Base-by-base conservation (phyloP, 2,329 filamentous ascomycete genomes). In the Clathrospora elynae region DNA sequence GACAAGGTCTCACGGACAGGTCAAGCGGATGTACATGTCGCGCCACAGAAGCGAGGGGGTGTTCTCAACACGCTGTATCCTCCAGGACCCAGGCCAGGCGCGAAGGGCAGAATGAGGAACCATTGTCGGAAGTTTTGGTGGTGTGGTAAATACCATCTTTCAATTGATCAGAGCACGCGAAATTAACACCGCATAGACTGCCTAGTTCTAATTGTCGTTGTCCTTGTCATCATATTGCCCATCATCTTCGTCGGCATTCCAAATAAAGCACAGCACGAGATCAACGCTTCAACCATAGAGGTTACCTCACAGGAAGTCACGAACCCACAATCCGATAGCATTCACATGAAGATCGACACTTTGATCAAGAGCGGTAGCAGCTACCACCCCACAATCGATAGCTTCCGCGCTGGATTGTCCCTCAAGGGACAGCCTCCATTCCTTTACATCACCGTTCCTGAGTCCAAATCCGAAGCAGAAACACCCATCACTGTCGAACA, bases 211-310 rank as follows among this genome's bases (percentile, higher is more conserved):
- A 60, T 78, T 42, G 53, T 75, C 47, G 66, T 82, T 30, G 64
- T 78, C 29, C 73, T 82, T 22, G 66, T 86, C 10, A 71, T 83
- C 24, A 76, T 86, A 12, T 73, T 80, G 25, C 71, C 83, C 25
- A 66, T 85, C 25, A 72, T 83, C 32, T 84, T 77, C 55, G 81
- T 84, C 36, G 81, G 65, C 3, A 80, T 83, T 55, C 81, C 81
- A 12, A 74, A 77, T 20, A 80, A 80, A 43, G 80, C 80, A 22
- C 81, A 83, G 55, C 45, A 64, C 26, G 75, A 76, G 35, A 74
- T 84, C 55, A 74, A 81, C 54, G 65, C 73, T 20, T 77, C 81
- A 1, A 74, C 68, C 3, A 66, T 84, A 17, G 67, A 73, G 19
- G 71, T 83, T 47, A 75, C 70, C 1, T 64, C 69, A n/a, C 73